These are phyloP conservation scores for Leccinum fallax DNA, from an alignment of 1,284 basidiomycete species.

Conservation along the genomic window DNA sequence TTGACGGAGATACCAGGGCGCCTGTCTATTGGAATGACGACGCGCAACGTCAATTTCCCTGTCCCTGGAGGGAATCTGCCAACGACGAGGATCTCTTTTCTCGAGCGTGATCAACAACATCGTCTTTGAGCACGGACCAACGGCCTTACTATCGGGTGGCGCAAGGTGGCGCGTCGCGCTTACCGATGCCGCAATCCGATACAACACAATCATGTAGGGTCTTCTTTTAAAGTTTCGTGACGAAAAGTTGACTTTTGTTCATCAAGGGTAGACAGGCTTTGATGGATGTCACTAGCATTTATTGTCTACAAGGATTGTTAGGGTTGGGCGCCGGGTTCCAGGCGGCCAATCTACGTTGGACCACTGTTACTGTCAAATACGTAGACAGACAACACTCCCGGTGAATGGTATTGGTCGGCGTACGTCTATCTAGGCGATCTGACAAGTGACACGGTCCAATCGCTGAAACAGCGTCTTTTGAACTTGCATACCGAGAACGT, in stretches of 20 bases:
- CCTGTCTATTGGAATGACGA: not conserved
- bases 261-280: not conserved
- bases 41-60: not conserved
- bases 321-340: not conserved
- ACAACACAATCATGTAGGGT: not conserved
- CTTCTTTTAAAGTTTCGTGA: not conserved
- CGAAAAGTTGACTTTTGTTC: not conserved
- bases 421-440: not conserved
- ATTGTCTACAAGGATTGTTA: not conserved
- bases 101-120: not conserved
- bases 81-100: not conserved
- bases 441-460: not conserved
- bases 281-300: not conserved
- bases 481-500: not conserved
- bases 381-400: not conserved
- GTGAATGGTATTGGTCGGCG: not conserved
- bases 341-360: not conserved
- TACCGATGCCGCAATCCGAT: not conserved
- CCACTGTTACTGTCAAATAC: not conserved
- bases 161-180: not conserved
- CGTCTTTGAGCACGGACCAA: not conserved
- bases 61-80: not conserved
- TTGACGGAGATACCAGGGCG: not conserved
- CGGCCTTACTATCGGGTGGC: not conserved
- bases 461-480: not conserved